Evolutionary conservation across 2,329 filamentous ascomycete species (phyloP), one percentile per base, ranked within the genome.

Genomic region (Cladophialophora carrionii): DNA sequence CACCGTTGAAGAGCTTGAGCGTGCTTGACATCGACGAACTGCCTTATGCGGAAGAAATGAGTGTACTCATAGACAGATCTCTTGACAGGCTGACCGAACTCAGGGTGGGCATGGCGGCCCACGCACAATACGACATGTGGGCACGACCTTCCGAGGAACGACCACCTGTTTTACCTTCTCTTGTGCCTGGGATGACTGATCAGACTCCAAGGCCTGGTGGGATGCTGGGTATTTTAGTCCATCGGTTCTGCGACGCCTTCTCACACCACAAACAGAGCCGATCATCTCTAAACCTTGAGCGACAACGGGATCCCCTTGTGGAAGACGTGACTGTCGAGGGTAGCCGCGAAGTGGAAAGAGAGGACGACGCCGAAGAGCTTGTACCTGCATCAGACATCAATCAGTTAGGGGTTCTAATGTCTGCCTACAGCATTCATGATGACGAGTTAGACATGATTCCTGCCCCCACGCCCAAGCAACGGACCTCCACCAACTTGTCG

Each of bases 1-100:
- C 90, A 9, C 84, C 90, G 0, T 77, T 95, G 59, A 90, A 87
- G 75, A 91, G 88, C 70, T 76, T 95, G 64, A 90, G 85, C 57
- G 91, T 93, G 1, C 80, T 95, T 49, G 89, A 95, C 71, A 90
- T 95, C 65, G 91, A 95, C 72, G 90, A 94, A 73, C 78, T 91
- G n/a, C 84, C 88, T 31, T 95, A 95, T 74, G 78, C 94, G 43
- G 90, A 94, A 73, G 91, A 95, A 77, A 89, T 95, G 85, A 88
- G 89, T 61, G 81, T 91, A 49, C 82, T 95, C 12, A 87, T 95
- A 66, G 88, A 89, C 66, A 85, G 87, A 26, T 94, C 90, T 12
- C 82, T 86, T 64, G 81, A 83, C 67, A 82, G 82, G 49, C 78
- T 95, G 17, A 83, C 85, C 32, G 91, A 94, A 75, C 81, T 96